Conservation (phyloP, 768 basidiomycete species). For the Termitomyces sp. region DNA sequence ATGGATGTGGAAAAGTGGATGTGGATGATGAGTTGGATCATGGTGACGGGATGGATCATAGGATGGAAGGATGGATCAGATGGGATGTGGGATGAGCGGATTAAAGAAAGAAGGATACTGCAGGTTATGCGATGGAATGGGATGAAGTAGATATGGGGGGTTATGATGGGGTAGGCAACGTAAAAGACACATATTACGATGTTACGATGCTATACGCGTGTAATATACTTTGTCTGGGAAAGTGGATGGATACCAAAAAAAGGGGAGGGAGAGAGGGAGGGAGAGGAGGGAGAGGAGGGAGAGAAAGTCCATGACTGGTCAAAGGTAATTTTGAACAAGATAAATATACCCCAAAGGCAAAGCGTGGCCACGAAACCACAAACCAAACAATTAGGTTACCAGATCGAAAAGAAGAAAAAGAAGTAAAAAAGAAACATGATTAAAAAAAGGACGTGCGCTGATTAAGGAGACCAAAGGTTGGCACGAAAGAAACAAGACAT, state of each 20-base stretch:
- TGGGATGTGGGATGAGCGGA: background rate
- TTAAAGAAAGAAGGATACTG: background rate
- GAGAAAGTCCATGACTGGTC: background rate
- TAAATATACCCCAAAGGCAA: conserved; percentile 16
- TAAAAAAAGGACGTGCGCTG: background rate
- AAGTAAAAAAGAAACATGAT: background rate
- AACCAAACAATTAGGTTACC: conserved; percentile 1
- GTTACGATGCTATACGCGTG: background rate
- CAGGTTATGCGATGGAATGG: background rate
- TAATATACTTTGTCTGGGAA: background rate
- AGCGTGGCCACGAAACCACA: background rate
- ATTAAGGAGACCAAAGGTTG: background rate
- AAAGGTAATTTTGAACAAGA: conserved; percentile 5
- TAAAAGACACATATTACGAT: background rate
- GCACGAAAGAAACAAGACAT: background rate
- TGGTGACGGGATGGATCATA: too few species aligned
- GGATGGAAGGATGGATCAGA: background rate
- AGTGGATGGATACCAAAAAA: background rate
- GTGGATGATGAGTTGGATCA: too few species aligned
- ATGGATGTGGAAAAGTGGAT: background rate
- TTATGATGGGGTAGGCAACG: too few species aligned
- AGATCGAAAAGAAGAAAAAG: background rate
- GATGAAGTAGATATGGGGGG: background rate
- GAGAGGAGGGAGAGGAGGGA: too few species aligned
- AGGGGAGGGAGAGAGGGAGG: too few species aligned